Evolutionary conservation across 208 protist species (phyloP).

Genomic region (Acanthamoeba healyi): DNA sequence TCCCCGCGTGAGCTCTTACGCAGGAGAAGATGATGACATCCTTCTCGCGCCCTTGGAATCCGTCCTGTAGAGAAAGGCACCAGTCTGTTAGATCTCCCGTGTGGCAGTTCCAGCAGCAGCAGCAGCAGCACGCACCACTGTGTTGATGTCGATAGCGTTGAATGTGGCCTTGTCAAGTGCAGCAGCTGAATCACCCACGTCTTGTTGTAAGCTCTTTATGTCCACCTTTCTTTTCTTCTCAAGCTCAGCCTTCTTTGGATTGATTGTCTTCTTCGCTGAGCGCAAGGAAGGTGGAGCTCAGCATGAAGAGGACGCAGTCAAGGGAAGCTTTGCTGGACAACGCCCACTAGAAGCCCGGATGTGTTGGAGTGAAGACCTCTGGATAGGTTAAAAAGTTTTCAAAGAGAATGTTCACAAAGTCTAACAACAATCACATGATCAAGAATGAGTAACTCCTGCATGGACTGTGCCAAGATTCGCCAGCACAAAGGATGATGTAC

Average conservation of each 20-base stretch:
- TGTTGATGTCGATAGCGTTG: constrained; percentile 79
- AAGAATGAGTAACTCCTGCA: background rate
- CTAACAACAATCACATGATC: background rate
- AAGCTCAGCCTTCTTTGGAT: background rate
- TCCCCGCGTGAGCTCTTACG: constrained; percentile 81
- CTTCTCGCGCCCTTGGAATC: constrained; percentile 91
- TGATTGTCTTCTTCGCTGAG: background rate
- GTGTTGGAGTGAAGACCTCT: background rate
- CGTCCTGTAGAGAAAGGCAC: constrained; percentile 77
- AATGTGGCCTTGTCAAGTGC: constrained; percentile 56
- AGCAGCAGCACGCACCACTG: constrained; percentile 80
- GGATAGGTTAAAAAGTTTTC: constrained; percentile 14
- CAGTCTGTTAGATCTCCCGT: too few relatives aligned
- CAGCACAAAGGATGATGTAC: background rate
- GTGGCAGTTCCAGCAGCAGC: background rate
- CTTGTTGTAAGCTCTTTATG: background rate
- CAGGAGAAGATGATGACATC: constrained; percentile 91
- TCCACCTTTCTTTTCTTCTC: constrained; percentile 28
- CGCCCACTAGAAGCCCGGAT: background rate
- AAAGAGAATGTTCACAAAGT: constrained; percentile 7
- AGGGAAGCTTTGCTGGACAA: background rate
- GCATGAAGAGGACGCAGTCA: background rate
- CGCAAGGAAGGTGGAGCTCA: too few relatives aligned
- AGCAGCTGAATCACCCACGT: background rate
- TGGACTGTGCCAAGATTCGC: background rate